A percentile compares a stretch with the other conserved stretches of the same genome.
phyloP scores from a whole-genome alignment of 106 monocot genomes.

The Platanthera guangdongensis region DNA sequence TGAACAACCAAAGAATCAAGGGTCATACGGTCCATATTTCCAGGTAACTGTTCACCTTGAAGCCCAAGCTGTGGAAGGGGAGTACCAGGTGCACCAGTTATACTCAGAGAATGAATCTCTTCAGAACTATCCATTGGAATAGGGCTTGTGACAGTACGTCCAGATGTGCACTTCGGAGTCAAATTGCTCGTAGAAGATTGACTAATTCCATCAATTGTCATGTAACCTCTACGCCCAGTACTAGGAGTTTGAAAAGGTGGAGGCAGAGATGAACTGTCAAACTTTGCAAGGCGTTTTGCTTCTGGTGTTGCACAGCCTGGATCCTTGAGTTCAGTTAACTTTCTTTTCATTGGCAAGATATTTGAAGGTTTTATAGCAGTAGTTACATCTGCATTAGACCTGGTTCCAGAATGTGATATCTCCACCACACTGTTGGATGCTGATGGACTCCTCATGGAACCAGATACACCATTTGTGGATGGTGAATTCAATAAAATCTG shows the following conservation, averaged over 20 bases:
- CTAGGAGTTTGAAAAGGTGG: conserved; percentile 44
- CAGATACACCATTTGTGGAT: conserved; percentile 15
- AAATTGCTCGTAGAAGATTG: conserved; percentile 13
- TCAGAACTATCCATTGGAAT: conserved; percentile 29
- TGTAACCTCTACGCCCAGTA: conserved; percentile 19
- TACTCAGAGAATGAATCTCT: conserved; percentile 21
- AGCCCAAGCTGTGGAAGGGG: conserved; percentile 19
- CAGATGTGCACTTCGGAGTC: conserved; percentile 19
- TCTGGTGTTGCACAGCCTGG: conserved; percentile 15
- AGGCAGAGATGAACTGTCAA: conserved; percentile 24
- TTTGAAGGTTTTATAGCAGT: conserved; percentile 45
- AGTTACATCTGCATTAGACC: conserved; percentile 27
- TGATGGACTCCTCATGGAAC: conserved; percentile 14
- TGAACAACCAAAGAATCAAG: conserved; percentile 94
- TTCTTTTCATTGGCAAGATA: conserved; percentile 77
- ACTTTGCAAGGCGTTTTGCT: conserved; percentile 39
- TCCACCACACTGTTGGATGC: conserved; percentile 5
- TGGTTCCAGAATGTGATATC: conserved; percentile 18
- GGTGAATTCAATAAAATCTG: conserved; percentile 14
- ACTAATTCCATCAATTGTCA: conserved; percentile 11
- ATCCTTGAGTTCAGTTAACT: conserved; percentile 60
- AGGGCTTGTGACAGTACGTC: conserved; percentile 14
- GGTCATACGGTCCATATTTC: conserved; percentile 68
- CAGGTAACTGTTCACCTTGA: conserved; percentile 28
- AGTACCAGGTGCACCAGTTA: conserved; percentile 27